Evolutionary conservation across 73 alveolate species (phyloP).

Genomic region (Tetrahymena elliotti): DNA sequence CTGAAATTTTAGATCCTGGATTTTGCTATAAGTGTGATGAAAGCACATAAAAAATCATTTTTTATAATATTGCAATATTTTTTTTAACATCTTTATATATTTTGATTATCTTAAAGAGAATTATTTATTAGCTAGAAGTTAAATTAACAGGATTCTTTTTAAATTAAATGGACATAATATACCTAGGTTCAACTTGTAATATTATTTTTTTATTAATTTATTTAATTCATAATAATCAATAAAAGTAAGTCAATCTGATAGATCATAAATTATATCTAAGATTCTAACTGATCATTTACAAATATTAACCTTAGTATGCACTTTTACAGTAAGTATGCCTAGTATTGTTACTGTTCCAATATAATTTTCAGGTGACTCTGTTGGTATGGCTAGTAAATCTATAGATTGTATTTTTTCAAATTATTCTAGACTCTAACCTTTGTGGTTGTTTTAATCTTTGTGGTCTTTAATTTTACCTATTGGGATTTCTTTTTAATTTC

Average conservation of each 20-base stretch:
- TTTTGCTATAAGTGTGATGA: not conserved
- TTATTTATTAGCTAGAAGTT: not conserved
- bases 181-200: not conserved
- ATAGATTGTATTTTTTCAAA: not conserved
- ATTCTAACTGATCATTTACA: not conserved
- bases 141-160: not conserved
- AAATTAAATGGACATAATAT: not conserved
- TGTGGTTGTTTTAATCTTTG: not conserved
- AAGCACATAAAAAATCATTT: no score
- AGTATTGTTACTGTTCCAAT: not conserved
- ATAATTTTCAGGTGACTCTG: not conserved
- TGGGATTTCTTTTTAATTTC: not conserved
- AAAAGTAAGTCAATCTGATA: not conserved
- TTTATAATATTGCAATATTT: no score
- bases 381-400: not conserved
- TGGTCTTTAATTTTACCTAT: not conserved
- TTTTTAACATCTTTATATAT: not conserved
- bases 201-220: no score
- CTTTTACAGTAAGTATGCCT: not conserved
- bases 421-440: not conserved
- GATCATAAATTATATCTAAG: not conserved
- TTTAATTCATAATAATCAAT: no score
- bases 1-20: not conserved
- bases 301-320: not conserved
- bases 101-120: not conserved